Percentiles rank a stretch among this genome's conserved stretches.
Conservation (phyloP, 2,329 filamentous ascomycete genomes). For the Claviceps purpurea region DNA sequence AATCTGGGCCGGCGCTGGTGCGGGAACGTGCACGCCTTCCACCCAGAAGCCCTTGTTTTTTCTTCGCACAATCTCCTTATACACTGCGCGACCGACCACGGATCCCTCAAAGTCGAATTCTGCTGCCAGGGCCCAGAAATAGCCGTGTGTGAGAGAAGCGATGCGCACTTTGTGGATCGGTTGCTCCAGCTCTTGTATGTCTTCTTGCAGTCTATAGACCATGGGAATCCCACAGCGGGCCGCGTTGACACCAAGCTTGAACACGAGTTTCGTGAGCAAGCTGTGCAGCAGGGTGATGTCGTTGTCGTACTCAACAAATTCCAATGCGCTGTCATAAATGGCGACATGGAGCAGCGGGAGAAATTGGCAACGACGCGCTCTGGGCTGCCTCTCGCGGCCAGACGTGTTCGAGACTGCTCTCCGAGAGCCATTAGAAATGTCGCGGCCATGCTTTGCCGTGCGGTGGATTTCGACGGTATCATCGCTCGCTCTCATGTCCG, state of each 20-base stretch:
- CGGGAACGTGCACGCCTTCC: conserved; percentile 57
- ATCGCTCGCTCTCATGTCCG: conserved; percentile 50
- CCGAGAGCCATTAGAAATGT: conserved; percentile 31
- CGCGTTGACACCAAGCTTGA: conserved; percentile 71
- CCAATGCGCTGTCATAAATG: conserved; percentile 77
- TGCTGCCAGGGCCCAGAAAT: conserved; percentile 69
- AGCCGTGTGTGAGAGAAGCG: conserved; percentile 76
- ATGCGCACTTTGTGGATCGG: conserved; percentile 63
- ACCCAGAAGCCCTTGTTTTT: conserved; percentile 69
- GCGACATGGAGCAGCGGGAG: conserved; percentile 71
- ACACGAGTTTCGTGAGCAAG: conserved; percentile 59
- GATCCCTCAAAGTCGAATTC: conserved; percentile 65
- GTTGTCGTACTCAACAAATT: conserved; percentile 56
- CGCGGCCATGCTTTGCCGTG: conserved; percentile 28
- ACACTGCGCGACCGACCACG: conserved; percentile 54
- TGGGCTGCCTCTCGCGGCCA: conserved; percentile 39
- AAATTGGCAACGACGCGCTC: conserved; percentile 51
- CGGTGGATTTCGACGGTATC: conserved; percentile 35
- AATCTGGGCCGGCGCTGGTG: conserved; percentile 49
- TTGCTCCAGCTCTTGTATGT: conserved; percentile 53
- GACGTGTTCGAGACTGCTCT: conserved; percentile 59
- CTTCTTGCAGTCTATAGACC: conserved; percentile 78
- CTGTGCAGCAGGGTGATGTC: conserved; percentile 69
- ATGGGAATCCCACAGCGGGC: conserved; percentile 69
- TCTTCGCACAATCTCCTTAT: conserved; percentile 62